Base-by-base conservation (phyloP, 208 protist species). In the Trypanosoma mega region DNA sequence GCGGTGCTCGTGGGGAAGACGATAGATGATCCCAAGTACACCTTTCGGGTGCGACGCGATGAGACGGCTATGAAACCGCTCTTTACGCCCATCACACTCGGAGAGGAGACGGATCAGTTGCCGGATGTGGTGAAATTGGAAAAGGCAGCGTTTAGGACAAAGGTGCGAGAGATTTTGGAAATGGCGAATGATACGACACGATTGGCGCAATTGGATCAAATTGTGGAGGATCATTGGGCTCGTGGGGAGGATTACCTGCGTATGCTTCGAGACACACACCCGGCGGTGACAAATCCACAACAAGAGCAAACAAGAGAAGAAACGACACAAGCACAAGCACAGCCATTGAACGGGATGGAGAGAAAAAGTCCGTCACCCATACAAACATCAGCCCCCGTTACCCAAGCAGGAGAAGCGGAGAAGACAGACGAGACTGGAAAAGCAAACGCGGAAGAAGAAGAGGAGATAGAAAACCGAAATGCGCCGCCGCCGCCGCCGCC, bases 41-140 rank as follows among this genome's bases (percentile, higher is more conserved):
- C 36, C 33, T 57, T 57, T 29, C 51, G 51, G 14, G 51, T 57
- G 18, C 30, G 51, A 3, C 4, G 51, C 11, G 51, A 57, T 29
- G 33, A 57, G 51, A 24, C 27, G 2, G 21, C 0, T n/a, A 57
- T 31, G 3, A 41, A 27, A 29, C 36, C 33, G 30, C 45, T 57
- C 20, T 57, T 57, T 24, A 57, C 51, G 6, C 51, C 51, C 2
- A 41, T 57, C 21, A 12, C 51, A 27, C 0, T 36, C 9, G 1
- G 12, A 29, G 33, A 1, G 11, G 51, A 57, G 51, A 46, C 27
- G 33, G 51, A 57, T 16, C n/a, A 7, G 18, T 37, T 57, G 7
- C 51, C 51, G 7, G 51, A 57, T 36, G 45, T 57, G 16, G 34
- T 57, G 8, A 27, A 9, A 29, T 45, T 33, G 6, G 51, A 57